phyloP scores from a whole-genome alignment of 108 stramenopile genomes.

The Fistulifera solaris region DNA sequence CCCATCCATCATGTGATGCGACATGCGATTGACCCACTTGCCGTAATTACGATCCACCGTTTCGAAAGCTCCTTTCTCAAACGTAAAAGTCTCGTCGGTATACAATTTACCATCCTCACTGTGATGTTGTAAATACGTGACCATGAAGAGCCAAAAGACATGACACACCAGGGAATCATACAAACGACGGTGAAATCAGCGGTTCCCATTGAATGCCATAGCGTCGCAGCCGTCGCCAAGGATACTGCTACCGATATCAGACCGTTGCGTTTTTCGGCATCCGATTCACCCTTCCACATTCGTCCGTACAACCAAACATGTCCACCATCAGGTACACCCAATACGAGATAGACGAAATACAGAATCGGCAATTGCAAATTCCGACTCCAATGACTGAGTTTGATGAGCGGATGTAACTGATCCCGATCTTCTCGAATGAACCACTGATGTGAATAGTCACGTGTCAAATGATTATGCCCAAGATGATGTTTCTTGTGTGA shows the following conservation, averaged over 20 bases:
- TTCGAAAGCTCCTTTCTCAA: slow-evolving; percentile 74
- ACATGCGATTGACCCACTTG: slow-evolving; percentile 61
- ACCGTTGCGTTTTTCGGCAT: slow-evolving; percentile 37
- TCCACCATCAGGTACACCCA: slow-evolving; percentile 62
- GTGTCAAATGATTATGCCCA: slow-evolving; percentile 51
- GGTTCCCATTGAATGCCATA: slow-evolving; percentile 42
- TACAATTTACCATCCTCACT: slow-evolving; percentile 74
- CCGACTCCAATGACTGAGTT: slow-evolving; percentile 30
- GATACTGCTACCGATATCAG: slow-evolving; percentile 36
- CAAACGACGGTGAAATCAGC: slow-evolving; percentile 60
- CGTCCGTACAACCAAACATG: slow-evolving; percentile 63
- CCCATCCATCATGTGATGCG: slow-evolving; percentile 91
- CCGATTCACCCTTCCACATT: slow-evolving; percentile 56
- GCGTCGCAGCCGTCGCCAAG: slow-evolving; percentile 32
- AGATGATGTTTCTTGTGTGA: slow-evolving; percentile 52
- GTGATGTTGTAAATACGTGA: slow-evolving; percentile 91
- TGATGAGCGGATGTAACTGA: slow-evolving; percentile 34
- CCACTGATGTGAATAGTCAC: slow-evolving; percentile 71
- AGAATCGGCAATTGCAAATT: slow-evolving; percentile 54
- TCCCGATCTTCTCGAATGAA: slow-evolving; percentile 51
- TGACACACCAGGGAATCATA: slow-evolving; percentile 59
- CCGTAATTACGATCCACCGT: slow-evolving; percentile 86
- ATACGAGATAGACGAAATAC: slow-evolving; percentile 54
- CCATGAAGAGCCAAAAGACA: slow-evolving; percentile 89
- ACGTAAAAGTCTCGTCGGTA: slow-evolving; percentile 70